phyloP scores from a whole-genome alignment of 2,329 filamentous ascomycete genomes.

The Metarhizium anisopliae region DNA sequence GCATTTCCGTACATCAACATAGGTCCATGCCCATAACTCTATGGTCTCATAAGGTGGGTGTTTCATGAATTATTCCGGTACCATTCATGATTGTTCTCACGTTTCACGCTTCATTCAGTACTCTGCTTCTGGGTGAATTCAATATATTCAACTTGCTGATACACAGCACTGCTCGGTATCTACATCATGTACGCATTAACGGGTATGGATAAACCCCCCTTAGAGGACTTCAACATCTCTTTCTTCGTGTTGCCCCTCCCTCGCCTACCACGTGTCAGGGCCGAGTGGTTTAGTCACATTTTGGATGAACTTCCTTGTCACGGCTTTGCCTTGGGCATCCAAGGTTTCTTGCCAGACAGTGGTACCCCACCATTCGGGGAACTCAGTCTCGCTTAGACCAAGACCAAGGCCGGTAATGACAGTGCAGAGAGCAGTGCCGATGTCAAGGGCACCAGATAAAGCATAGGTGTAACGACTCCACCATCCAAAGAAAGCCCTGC shows the following conservation, averaged over 20 bases:
- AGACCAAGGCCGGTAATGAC: slow-evolving; percentile 41
- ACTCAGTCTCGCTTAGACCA: slow-evolving; percentile 31
- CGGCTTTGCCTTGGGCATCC: slow-evolving; percentile 17
- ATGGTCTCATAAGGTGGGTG: background rate
- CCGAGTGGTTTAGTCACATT: slow-evolving; percentile 19
- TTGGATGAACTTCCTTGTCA: slow-evolving; percentile 17
- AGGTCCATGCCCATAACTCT: background rate
- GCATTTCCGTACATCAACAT: too few species aligned
- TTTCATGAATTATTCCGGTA: background rate
- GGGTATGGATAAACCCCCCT: background rate
- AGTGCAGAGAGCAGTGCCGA: slow-evolving; percentile 49
- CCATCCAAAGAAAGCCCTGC: slow-evolving; percentile 42
- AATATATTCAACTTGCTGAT: background rate
- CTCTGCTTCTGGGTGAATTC: background rate
- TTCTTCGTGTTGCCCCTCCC: background rate
- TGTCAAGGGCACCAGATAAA: slow-evolving; percentile 48
- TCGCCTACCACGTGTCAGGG: slow-evolving; percentile 16
- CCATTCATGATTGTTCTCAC: background rate
- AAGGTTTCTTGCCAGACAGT: slow-evolving; percentile 19
- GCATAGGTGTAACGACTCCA: slow-evolving; percentile 52
- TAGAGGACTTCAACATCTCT: background rate
- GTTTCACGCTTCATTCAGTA: background rate
- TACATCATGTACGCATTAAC: background rate
- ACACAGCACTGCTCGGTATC: slow-evolving; percentile 2
- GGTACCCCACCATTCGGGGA: slow-evolving; percentile 43